Evolutionary conservation across 2,329 filamentous ascomycete species (phyloP), one percentile per base, ranked within the genome.

Genomic region (Talaromyces sp.): DNA sequence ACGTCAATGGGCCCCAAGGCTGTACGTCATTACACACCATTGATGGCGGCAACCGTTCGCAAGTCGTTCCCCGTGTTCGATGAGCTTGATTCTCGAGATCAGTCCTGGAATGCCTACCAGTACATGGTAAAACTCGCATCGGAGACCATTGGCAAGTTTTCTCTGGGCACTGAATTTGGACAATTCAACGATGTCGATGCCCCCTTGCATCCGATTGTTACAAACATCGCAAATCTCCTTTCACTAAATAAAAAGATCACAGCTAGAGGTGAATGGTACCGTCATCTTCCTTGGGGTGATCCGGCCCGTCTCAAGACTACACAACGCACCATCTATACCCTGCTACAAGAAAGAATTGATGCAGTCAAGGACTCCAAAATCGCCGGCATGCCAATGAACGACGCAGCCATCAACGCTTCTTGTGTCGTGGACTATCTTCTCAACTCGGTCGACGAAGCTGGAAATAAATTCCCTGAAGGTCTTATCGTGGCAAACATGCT

Each of bases 211-310:
- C 73, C 78, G 43, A 79, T 86, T 67, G 78, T 85, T 0, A 61
- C 71, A 36, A 56, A 69, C 9, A 81, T 86, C 39, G 82, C 78
- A 0, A 73, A 81, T 39, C 58, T 74, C 0, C 71, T 87, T 2
- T 71, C 75, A 24, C 67, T 87, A 11, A 86, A 84, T 67, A 86
- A 86, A 70, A 82, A 82, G 63, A 72, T 85, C 7, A 76, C 81
- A 0, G 75, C 79, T 0, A 75, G 77, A 63, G 82, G 82, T 1
- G 70, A 74, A 43, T 86, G 83, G 83, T 86, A 86, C 52, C 70
- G 70, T 2, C 67, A 70, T 7, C 60, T 87, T 24, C 84, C 84
- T 0, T 86, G 86, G 49, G 84, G 84, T 5, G 81, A 84, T 39
- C 78, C 81, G 0, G 32, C 29, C 2, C 30, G 33, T 9, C 20